phyloP scores from a whole-genome alignment of 1,284 basidiomycete genomes.

The Trichosporon ovoides region DNA sequence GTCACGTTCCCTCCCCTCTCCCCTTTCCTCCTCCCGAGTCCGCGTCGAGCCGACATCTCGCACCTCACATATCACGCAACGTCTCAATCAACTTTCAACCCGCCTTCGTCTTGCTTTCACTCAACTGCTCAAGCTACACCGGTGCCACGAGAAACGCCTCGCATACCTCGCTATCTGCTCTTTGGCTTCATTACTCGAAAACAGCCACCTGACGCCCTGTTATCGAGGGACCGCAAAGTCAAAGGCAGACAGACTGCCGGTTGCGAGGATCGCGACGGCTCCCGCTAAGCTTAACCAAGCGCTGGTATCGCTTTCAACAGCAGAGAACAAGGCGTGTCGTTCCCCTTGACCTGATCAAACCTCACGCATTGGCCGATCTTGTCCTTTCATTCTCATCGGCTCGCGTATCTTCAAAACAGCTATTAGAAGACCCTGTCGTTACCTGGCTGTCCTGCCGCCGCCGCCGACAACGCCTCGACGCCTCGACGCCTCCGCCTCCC shows the following conservation, averaged over 20 bases:
- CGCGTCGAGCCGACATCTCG: neutral
- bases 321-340: neutral
- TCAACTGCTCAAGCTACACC: neutral
- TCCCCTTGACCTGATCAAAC: neutral
- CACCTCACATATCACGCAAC: neutral
- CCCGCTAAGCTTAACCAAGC: conserved; percentile 5
- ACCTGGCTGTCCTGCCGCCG: neutral
- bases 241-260: conserved; percentile 4
- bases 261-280: neutral
- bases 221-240: neutral
- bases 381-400: neutral
- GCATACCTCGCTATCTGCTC: conserved; percentile 1
- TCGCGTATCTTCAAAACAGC: neutral
- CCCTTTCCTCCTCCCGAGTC: neutral
- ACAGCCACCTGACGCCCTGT: conserved; percentile 3
- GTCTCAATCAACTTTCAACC: neutral
- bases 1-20: no score
- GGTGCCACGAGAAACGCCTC: neutral
- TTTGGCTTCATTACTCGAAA: neutral
- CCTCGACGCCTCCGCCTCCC: conserved; percentile 3
- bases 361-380: no score
- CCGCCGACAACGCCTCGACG: neutral
- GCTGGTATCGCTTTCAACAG: conserved; percentile 1
- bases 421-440: neutral
- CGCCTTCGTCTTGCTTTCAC: neutral